Base-by-base conservation (phyloP, 371 early-diverging fungal species). In the Syncephalastrum contaminatum region DNA sequence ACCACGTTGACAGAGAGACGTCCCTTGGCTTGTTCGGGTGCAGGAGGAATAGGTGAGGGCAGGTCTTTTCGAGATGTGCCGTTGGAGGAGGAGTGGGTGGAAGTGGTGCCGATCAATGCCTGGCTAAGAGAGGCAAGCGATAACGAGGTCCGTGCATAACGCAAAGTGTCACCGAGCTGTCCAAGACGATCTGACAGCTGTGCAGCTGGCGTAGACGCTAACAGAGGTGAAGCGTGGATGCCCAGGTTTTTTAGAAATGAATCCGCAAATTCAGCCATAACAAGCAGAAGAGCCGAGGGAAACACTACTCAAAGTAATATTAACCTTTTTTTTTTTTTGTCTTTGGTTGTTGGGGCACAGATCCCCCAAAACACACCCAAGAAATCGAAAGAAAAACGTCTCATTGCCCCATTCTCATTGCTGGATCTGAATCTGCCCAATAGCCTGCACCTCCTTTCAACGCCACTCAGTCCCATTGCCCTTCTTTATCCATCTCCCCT, bases 1-100 rank as follows among this genome's bases (percentile, higher is more conserved):
- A 78, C 66, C 15, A 81, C 51, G 47, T 63, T 65, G 25, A 73
- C 47, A 12, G 58, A 63, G 6, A 73, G 53, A 18, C 56, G 60
- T 4, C 74, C 64, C 13, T 56, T 58, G 18, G 63, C 52, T 39
- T 65, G 59, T 25, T 63, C 66, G 13, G 70, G 61, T 18, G 65
- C 64, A 24, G 58, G 57, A n/a, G 56, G 52, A 14, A 53, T 30
- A 30, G 55, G n/a, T 16, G 49, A 13, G 41, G 56, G 41, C 19
- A 18, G 41, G 48, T 22, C 45, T 24, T 10, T 41, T 43, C 25
- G 48, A 4, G 46, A 14, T 25, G 51, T 43, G 16, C 13, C 40
- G 21, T 54, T 50, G 20, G 46, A 18, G 15, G 20, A 54, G 24
- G 14, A 8, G 7, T 21, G 44, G 4, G 24, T 43, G 42, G 55